These are phyloP conservation scores for Podospora pseudopauciseta DNA, from an alignment of 495 filamentous ascomycete genomes.

Conservation along the genomic window DNA sequence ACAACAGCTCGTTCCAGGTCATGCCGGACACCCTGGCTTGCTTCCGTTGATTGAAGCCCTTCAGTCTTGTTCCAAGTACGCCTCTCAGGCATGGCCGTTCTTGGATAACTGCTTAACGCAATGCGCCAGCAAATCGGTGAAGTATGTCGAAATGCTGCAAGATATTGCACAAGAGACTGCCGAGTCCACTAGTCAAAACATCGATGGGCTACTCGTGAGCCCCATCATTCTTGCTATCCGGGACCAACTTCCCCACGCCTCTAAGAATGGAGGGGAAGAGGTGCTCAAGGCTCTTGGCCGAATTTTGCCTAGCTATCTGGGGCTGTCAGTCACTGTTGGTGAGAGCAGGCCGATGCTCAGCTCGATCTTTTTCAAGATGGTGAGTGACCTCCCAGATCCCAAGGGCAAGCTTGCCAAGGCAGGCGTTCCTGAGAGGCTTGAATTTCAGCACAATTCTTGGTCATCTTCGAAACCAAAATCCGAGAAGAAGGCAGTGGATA, in stretches of 20 bases:
- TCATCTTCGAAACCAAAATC: slow-evolving; percentile 4
- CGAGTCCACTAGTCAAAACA: slow-evolving; percentile 12
- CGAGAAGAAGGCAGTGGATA: not conserved
- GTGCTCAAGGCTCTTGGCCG: slow-evolving; percentile 41
- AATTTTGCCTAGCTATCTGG: slow-evolving; percentile 60
- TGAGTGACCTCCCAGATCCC: slow-evolving; percentile 16
- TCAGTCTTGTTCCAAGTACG: slow-evolving; percentile 12
- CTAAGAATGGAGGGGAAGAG: slow-evolving; percentile 46
- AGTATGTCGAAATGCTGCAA: slow-evolving; percentile 61
- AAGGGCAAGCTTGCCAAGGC: slow-evolving; percentile 22
- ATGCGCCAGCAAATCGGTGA: slow-evolving; percentile 65
- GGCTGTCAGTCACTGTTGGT: slow-evolving; percentile 32
- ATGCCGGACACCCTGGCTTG: slow-evolving; percentile 43
- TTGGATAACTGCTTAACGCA: slow-evolving; percentile 76
- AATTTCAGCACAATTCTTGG: slow-evolving; percentile 21
- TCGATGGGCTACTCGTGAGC: slow-evolving; percentile 28
- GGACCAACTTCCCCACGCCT: slow-evolving; percentile 74
- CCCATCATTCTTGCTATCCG: slow-evolving; percentile 59
- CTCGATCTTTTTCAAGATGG: slow-evolving; percentile 30
- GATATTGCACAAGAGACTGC: slow-evolving; percentile 31
- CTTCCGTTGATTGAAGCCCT: slow-evolving; percentile 54
- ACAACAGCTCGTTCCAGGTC: slow-evolving; percentile 43
- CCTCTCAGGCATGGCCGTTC: slow-evolving; percentile 52
- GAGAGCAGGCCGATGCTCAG: slow-evolving; percentile 43
- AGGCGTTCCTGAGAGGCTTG: slow-evolving; percentile 10